Evolutionary conservation across 2,329 filamentous ascomycete genomes (phyloP).

Genomic region (Colletotrichum lindemuthianum): DNA sequence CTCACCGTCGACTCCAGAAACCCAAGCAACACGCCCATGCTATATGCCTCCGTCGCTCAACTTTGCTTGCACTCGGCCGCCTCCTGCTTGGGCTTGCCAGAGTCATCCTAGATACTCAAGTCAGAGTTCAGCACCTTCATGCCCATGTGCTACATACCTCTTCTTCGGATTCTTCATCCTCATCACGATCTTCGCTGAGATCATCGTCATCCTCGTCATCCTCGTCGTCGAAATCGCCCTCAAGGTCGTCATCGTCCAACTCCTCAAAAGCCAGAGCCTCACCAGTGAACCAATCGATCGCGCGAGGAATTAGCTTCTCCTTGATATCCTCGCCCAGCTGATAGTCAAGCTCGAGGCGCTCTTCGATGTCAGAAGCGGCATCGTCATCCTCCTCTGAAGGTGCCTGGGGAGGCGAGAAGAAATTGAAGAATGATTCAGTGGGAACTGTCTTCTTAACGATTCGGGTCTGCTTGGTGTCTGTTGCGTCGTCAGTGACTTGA

Average conservation of each 20-base stretch:
- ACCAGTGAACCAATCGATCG: constrained; percentile 99
- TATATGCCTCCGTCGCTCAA: constrained; percentile 60
- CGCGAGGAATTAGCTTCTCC: constrained; percentile 98
- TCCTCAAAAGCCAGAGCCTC: constrained; percentile 98
- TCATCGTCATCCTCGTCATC: constrained; percentile 95
- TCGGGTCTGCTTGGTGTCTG: constrained; percentile 98
- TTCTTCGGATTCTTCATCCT: constrained; percentile 82
- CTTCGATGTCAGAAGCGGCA: constrained; percentile 90
- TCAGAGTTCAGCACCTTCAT: constrained; percentile 31
- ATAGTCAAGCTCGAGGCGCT: constrained; percentile 97
- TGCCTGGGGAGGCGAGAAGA: constrained; percentile 95
- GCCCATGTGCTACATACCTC: constrained; percentile 60
- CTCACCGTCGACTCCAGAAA: constrained; percentile 14
- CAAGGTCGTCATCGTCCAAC: constrained; percentile 82
- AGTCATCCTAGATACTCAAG: constrained; percentile 72
- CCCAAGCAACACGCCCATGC: constrained; percentile 40
- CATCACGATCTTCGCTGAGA: constrained; percentile 84
- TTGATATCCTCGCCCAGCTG: constrained; percentile 99
- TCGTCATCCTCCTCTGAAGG: constrained; percentile 79
- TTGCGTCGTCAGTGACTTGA: background rate
- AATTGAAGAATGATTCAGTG: constrained; percentile 99
- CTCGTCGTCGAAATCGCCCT: constrained; percentile 85
- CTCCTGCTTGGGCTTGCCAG: constrained; percentile 91
- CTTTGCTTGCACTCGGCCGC: constrained; percentile 97
- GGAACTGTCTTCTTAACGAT: constrained; percentile 99